Percentiles rank a stretch among this genome's conserved stretches.
phyloP scores from a whole-genome alignment of 164 flowering plant genomes.

The Amborella trichopoda region DNA sequence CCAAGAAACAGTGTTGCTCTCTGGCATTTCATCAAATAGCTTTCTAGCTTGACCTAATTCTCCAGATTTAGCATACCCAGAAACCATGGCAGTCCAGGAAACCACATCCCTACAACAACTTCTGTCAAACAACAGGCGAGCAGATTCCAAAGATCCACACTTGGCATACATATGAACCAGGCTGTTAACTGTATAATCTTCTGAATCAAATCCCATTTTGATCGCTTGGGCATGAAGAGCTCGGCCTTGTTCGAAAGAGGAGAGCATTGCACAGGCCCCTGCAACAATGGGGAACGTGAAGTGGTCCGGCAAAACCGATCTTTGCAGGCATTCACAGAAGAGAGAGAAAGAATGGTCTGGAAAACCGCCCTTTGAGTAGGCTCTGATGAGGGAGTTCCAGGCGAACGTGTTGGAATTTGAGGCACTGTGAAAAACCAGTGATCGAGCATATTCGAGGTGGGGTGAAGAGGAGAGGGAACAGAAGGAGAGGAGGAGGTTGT shows the following conservation, averaged over 20 bases:
- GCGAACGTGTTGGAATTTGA: constrained; percentile 13
- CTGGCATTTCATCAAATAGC: constrained; percentile 20
- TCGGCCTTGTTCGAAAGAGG: constrained; percentile 20
- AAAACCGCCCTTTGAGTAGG: constrained; percentile 17
- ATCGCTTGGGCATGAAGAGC: constrained; percentile 36
- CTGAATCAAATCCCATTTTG: constrained; percentile 25
- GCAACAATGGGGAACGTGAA: constrained; percentile 33
- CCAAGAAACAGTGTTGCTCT: constrained; percentile 19
- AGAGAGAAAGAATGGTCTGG: constrained; percentile 15
- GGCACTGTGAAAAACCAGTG: constrained; percentile 11
- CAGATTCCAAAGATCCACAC: constrained; percentile 23
- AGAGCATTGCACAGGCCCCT: constrained; percentile 21
- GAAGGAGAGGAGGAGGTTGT: constrained; percentile 17
- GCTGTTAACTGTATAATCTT: constrained; percentile 25
- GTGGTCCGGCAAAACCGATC: constrained; percentile 26
- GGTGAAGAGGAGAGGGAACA: constrained; percentile 8
- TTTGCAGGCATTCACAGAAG: constrained; percentile 22
- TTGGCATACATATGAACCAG: constrained; percentile 43
- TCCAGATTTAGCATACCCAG: constrained; percentile 15
- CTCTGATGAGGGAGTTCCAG: constrained; percentile 15
- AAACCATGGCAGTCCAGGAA: constrained; percentile 22
- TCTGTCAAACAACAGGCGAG: constrained; percentile 14
- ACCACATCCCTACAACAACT: constrained; percentile 11
- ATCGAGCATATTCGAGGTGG: constrained; percentile 3
- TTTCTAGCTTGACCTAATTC: constrained; percentile 10